phyloP scores from a whole-genome alignment of 2,329 filamentous ascomycete species.

The Cladophialophora yegresii region DNA sequence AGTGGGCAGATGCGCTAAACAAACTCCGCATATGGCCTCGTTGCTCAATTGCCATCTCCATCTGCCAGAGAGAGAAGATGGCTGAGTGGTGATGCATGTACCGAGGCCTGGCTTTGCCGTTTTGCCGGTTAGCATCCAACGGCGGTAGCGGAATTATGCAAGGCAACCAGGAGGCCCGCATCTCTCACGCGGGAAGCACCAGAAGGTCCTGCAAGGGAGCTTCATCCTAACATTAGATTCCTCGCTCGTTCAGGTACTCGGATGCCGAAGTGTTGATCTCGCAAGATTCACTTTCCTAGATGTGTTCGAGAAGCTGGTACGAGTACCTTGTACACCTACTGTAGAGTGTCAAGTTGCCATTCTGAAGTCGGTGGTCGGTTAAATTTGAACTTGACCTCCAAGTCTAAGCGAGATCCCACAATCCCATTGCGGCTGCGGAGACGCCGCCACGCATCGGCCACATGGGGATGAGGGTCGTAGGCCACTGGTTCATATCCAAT shows the following conservation, averaged over 20 bases:
- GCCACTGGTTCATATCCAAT: not conserved
- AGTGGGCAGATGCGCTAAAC: not conserved
- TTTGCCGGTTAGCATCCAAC: slow-evolving; percentile 3
- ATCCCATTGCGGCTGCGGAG: not conserved
- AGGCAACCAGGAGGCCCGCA: not conserved
- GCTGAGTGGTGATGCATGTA: not conserved
- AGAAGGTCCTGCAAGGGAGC: not conserved
- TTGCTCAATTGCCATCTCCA: not conserved
- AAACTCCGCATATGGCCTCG: not conserved
- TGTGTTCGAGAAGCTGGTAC: not conserved
- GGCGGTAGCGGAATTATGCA: not conserved
- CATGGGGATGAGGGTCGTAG: not conserved
- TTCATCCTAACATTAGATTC: not conserved
- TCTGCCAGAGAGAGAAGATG: not conserved
- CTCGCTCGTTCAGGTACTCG: not conserved
- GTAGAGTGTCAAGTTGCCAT: not conserved
- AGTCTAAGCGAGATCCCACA: not conserved
- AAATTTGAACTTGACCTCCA: not conserved
- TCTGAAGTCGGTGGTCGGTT: not conserved
- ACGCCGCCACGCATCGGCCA: not conserved
- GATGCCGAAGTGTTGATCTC: not conserved
- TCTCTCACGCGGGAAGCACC: not conserved
- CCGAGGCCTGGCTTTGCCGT: slow-evolving; percentile 1
- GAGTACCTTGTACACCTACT: too few relatives aligned
- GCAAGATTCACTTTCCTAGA: not conserved